Conservation (phyloP, 2,329 filamentous ascomycete species). For the Mariannaea elegans region DNA sequence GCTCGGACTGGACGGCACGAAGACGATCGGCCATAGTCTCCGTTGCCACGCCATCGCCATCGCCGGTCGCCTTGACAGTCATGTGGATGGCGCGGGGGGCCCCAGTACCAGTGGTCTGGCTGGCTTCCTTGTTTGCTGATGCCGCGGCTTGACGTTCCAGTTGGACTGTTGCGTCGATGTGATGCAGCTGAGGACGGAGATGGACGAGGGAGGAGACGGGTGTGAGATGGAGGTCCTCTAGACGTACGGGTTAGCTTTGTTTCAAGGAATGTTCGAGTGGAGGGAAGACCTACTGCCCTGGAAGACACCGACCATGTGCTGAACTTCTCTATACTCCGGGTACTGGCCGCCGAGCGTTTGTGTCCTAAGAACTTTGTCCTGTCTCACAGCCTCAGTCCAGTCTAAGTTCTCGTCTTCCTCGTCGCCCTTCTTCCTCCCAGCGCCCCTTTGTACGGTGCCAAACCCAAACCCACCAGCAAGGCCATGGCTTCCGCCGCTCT, state of each 20-base stretch:
- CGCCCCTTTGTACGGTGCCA: constrained; percentile 55
- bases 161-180: constrained; percentile 86
- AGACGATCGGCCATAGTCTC: constrained; percentile 81
- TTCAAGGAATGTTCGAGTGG: background rate
- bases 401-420: constrained; percentile 61
- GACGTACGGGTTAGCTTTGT: constrained; percentile 28
- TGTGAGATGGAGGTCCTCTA: constrained; percentile 87
- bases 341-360: constrained; percentile 90
- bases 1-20: constrained; percentile 80
- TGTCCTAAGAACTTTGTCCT: constrained; percentile 76
- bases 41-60: constrained; percentile 70
- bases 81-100: constrained; percentile 84
- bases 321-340: constrained; percentile 72
- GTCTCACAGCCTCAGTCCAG: constrained; percentile 73
- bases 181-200: constrained; percentile 90
- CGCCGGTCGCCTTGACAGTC: constrained; percentile 80
- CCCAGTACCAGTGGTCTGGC: constrained; percentile 44
- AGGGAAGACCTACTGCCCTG: constrained; percentile 69
- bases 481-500: constrained; percentile 73
- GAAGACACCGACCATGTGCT: constrained; percentile 95
- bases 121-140: constrained; percentile 47
- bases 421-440: constrained; percentile 49
- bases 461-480: constrained; percentile 78
- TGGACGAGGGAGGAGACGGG: constrained; percentile 85
- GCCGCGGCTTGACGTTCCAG: constrained; percentile 62